Base-by-base conservation (phyloP, 441 rosid species). In the Erodium chrysanthum region DNA sequence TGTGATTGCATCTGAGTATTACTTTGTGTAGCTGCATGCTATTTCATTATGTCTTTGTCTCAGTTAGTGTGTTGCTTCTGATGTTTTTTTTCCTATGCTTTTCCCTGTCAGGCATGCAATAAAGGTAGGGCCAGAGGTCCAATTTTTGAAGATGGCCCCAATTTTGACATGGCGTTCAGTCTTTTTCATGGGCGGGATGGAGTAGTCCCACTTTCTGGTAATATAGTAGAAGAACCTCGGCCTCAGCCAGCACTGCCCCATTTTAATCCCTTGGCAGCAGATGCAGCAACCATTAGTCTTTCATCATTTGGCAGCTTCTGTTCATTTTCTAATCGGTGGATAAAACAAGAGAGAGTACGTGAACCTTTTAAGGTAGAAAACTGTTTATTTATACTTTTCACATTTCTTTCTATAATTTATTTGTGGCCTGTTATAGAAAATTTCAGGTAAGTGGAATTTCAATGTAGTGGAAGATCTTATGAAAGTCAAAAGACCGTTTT, bases 131-230 rank as follows among this genome's bases (percentile, higher is more conserved):
- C 83, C 62, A 80, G 80, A 76, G 93, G 88, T 70, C 93, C 93
- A 0, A 87, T 87, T n/a, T 87, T 87, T 70, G 93, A 87, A 80
- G 93, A 87, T 83, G 93, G 88, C 6, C 93, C 90, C 33, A 85
- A 87, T 80, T 87, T 87, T 72, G 93, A 85, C 52, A 81, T 73
- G 73, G 88, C 90, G 7, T 87, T 85, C 77, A 80, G 84, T 80
- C 84, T 88, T 73, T 87, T 87, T 77, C 93, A 87, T 73, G 93
- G 92, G 11, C 80, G 50, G 50, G 87, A 85, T 67, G 93, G 93
- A 69, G 93, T 87, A 64, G 90, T 87, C 75, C 93, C 93, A 0
- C 84, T 87, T 67, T 85, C 58, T 5, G 22, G 58, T 12, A 46
- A 5, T 46, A 15, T 46, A 17, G 73, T 60, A 78, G 66, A 7